Conservation (phyloP, 106 monocot species). For the Dactylorhiza incarnata region DNA sequence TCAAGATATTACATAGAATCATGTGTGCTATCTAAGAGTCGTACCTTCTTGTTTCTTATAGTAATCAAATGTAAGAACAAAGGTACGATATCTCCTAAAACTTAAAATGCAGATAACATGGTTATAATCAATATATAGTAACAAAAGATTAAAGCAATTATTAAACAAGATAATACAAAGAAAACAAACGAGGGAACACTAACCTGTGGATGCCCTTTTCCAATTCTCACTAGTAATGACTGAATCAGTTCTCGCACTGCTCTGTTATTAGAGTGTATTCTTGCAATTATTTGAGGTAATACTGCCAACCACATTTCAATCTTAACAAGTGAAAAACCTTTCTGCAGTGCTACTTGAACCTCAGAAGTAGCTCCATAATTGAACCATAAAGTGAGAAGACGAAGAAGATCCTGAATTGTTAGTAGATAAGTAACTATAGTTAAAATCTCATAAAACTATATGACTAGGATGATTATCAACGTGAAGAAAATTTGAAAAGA, state of each 20-base stretch:
- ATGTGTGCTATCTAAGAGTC: neutral
- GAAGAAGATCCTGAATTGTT: slow-evolving; percentile 77
- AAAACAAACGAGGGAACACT: neutral
- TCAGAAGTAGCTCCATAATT: slow-evolving; percentile 93
- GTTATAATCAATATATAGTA: neutral
- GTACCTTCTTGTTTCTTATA: neutral
- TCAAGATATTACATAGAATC: no score
- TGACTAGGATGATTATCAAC: neutral
- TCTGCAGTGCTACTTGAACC: slow-evolving; percentile 82
- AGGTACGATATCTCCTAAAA: neutral
- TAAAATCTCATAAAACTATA: slow-evolving; percentile 1
- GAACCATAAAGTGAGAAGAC: slow-evolving; percentile 97
- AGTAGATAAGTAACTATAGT: neutral
- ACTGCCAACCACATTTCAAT: slow-evolving; percentile 99
- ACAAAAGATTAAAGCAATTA: neutral
- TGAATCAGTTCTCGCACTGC: slow-evolving; percentile 95
- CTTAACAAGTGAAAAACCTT: slow-evolving; percentile 92
- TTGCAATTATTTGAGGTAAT: slow-evolving; percentile 96
- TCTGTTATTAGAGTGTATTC: slow-evolving; percentile 94
- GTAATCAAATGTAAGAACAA: neutral
- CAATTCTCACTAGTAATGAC: slow-evolving; percentile 80
- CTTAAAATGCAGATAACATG: neutral
- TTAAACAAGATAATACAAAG: slow-evolving; percentile 4
- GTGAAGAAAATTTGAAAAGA: neutral
- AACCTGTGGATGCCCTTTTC: slow-evolving; percentile 96